phyloP scores from a whole-genome alignment of 345 rosid genomes.

The Sapria himalayana region DNA sequence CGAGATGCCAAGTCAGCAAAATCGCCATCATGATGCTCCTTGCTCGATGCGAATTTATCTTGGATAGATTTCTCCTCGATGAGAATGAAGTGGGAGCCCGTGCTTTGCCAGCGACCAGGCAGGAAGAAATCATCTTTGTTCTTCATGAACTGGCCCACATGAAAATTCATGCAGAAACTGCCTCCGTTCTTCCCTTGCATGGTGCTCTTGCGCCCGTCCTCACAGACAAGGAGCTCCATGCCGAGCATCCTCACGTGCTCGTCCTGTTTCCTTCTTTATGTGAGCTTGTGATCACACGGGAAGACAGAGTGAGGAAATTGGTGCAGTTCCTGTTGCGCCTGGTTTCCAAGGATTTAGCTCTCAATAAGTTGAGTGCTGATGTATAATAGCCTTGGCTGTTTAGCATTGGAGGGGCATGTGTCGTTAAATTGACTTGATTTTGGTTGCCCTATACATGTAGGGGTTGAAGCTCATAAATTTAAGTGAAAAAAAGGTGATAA shows the following conservation, averaged over 20 bases:
- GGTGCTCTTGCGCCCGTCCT: slow-evolving; percentile 32
- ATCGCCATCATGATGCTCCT: slow-evolving; percentile 39
- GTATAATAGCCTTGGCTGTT: no score
- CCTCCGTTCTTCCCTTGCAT: slow-evolving; percentile 44
- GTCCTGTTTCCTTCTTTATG: slow-evolving; percentile 73
- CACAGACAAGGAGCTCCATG: slow-evolving; percentile 13
- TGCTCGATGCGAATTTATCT: slow-evolving; percentile 53
- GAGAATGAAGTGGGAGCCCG: slow-evolving; percentile 58
- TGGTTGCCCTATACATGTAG: no score
- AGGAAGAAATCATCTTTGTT: slow-evolving; percentile 50
- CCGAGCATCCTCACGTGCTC: slow-evolving; percentile 43
- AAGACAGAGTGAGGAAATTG: slow-evolving; percentile 51
- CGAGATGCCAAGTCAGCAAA: slow-evolving; percentile 58
- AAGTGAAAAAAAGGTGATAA: no score
- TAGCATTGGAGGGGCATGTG: no score
- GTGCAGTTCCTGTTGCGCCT: slow-evolving; percentile 55
- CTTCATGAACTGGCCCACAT: slow-evolving; percentile 48
- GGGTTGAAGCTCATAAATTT: no score
- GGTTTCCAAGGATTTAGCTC: slow-evolving; percentile 37
- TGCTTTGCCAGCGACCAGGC: slow-evolving; percentile 47
- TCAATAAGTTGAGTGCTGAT: slow-evolving; percentile 23
- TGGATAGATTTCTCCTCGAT: slow-evolving; percentile 49
- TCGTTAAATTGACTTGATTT: no score
- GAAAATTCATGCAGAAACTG: slow-evolving; percentile 44
- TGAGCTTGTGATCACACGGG: slow-evolving; percentile 80